Percentiles rank a stretch among this genome's conserved stretches.
These are phyloP conservation scores for Huiozyma naganishii DNA, from an alignment of 805 yeast genomes.

Conservation along the genomic window DNA sequence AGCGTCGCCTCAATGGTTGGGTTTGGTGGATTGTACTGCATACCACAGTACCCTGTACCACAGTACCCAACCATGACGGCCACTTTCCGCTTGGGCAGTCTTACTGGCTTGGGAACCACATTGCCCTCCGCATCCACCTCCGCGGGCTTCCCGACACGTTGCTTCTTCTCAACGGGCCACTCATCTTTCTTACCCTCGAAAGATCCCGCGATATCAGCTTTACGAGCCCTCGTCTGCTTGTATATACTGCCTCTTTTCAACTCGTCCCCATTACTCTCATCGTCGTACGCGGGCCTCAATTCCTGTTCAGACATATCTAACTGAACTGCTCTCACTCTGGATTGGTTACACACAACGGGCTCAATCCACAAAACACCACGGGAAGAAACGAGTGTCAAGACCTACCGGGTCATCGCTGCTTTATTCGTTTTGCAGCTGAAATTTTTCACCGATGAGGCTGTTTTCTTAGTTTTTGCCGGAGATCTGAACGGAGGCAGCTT, in stretches of 20 bases:
- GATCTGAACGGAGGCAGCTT: neutral
- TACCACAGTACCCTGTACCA: constrained; percentile 93
- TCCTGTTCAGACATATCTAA: constrained; percentile 1
- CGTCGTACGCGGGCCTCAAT: constrained; percentile 20
- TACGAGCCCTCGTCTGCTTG: constrained; percentile 26
- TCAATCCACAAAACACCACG: neutral
- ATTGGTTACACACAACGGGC: neutral
- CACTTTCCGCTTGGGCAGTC: constrained; percentile 80
- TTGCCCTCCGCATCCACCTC: constrained; percentile 49
- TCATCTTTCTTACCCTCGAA: neutral
- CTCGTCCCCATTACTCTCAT: constrained; percentile 31
- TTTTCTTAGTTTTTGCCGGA: neutral
- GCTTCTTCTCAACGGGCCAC: constrained; percentile 17
- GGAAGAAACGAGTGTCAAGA: neutral
- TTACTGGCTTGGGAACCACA: constrained; percentile 43
- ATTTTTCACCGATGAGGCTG: neutral
- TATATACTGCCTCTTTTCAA: constrained; percentile 33
- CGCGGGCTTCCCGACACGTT: constrained; percentile 9
- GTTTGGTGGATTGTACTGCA: constrained; percentile 85
- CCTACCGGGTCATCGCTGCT: neutral
- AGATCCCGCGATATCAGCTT: constrained; percentile 8
- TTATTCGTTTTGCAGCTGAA: neutral
- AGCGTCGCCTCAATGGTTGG: constrained; percentile 86
- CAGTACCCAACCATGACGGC: constrained; percentile 89
- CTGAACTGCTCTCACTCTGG: neutral